Conservation (phyloP, 768 basidiomycete genomes). For the Boletus coccyginus region DNA sequence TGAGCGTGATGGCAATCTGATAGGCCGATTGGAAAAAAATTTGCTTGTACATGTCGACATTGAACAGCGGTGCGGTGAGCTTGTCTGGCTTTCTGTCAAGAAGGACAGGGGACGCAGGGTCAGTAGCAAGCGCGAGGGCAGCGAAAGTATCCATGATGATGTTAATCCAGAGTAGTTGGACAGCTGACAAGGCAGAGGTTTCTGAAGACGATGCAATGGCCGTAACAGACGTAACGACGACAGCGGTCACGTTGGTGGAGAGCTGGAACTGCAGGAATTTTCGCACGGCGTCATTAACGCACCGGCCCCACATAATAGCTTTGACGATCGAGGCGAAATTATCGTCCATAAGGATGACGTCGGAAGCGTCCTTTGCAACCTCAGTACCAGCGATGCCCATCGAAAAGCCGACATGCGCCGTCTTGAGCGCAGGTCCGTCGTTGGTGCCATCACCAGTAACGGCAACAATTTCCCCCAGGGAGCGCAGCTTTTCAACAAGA, state of each 20-base stretch:
- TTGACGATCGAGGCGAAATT: slow-evolving; percentile 95
- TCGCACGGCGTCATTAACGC: slow-evolving; percentile 95
- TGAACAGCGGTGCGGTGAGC: slow-evolving; percentile 86
- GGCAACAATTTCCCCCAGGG: slow-evolving; percentile 86
- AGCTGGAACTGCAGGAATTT: slow-evolving; percentile 98
- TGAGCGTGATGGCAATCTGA: slow-evolving; percentile 76
- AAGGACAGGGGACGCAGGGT: slow-evolving; percentile 78
- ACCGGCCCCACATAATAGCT: slow-evolving; percentile 99
- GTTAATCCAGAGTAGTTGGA: slow-evolving; percentile 98
- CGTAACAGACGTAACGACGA: slow-evolving; percentile 89
- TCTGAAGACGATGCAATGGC: slow-evolving; percentile 79
- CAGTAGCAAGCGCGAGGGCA: slow-evolving; percentile 94
- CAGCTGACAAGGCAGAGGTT: slow-evolving; percentile 86
- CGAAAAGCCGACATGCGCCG: slow-evolving; percentile 94
- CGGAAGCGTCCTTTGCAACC: slow-evolving; percentile 98
- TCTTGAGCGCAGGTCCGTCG: slow-evolving; percentile 94
- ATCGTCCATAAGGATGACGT: slow-evolving; percentile 98
- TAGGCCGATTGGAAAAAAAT: slow-evolving; percentile 88
- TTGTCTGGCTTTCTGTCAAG: slow-evolving; percentile 90
- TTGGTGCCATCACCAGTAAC: slow-evolving; percentile 99
- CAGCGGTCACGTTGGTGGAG: slow-evolving; percentile 93
- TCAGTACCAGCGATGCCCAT: slow-evolving; percentile 98
- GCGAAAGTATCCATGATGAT: slow-evolving; percentile 99
- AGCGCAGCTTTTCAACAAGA: slow-evolving; percentile 84
- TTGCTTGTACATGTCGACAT: slow-evolving; percentile 95